phyloP scores from a whole-genome alignment of 768 basidiomycete species.

The Nidularia pulvinata region DNA sequence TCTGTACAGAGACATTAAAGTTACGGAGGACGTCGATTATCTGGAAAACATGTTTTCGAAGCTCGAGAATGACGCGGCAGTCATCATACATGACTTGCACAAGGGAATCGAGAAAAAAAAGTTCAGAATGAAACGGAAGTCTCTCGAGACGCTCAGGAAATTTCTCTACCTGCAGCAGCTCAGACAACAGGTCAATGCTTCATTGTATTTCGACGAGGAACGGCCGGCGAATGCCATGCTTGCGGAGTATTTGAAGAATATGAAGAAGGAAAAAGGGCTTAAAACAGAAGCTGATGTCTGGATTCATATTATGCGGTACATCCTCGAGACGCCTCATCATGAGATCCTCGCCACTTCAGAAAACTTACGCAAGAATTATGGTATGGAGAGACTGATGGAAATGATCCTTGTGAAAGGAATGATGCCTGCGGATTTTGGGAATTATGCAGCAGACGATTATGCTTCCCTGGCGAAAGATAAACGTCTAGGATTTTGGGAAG shows the following conservation, averaged over 20 bases:
- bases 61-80: constrained; percentile 22
- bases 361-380: no score
- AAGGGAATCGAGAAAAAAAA: not conserved
- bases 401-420: constrained; percentile 8
- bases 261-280: constrained; percentile 13
- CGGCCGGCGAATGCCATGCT: constrained; percentile 16
- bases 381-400: no score
- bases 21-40: constrained; percentile 16
- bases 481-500: constrained; percentile 32
- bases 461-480: constrained; percentile 18
- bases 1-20: constrained; percentile 19
- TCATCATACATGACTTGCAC: constrained; percentile 16
- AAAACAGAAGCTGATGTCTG: constrained; percentile 20
- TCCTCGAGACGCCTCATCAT: constrained; percentile 25
- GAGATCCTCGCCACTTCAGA: constrained; percentile 18
- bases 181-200: constrained; percentile 15
- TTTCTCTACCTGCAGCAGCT: constrained; percentile 35
- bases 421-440: constrained; percentile 15
- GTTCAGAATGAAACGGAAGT: constrained; percentile 19
- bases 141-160: constrained; percentile 25
- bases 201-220: constrained; percentile 21
- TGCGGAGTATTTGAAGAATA: constrained; percentile 16
- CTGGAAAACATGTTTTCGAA: constrained; percentile 20
- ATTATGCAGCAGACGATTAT: constrained; percentile 22
- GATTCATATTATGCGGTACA: constrained; percentile 25